Evolutionary conservation across 139 green algal species (phyloP), one percentile per base, ranked within the genome.

Genomic region (Parachlorella kessleri): DNA sequence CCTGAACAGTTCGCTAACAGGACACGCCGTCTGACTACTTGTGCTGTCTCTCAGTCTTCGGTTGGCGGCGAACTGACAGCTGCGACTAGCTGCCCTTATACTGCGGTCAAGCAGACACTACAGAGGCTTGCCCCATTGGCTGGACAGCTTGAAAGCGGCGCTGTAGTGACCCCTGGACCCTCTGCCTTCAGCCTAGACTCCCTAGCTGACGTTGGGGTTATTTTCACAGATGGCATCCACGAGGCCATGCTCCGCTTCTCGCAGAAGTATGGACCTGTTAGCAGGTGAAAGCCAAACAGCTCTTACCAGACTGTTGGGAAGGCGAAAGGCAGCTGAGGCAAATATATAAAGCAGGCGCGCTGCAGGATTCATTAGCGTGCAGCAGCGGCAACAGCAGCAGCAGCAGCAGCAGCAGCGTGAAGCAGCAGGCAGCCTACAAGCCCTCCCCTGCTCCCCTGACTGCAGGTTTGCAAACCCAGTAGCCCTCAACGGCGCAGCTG

Each of bases 391-490:
- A n/a, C n/a, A n/a, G n/a, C n/a, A n/a, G n/a, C n/a, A n/a, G n/a
- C n/a, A n/a, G n/a, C n/a, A n/a, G n/a, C n/a, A n/a, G n/a, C n/a
- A n/a, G n/a, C n/a, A n/a, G n/a, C n/a, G n/a, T n/a, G n/a, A n/a
- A n/a, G n/a, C n/a, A n/a, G n/a, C n/a, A n/a, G n/a, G n/a, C n/a
- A n/a, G n/a, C n/a, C n/a, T n/a, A n/a, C n/a, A n/a, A n/a, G n/a
- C n/a, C n/a, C n/a, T n/a, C n/a, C n/a, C n/a, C n/a, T n/a, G n/a
- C n/a, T n/a, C n/a, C n/a, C n/a, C n/a, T n/a, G n/a, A n/a, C n/a
- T 88, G 83, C 72, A 80, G 87, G 83, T 91, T 91, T 68, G 81
- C 86, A 32, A 91, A 92, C 81, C 86, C 86, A 30, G 80, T 82
- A 1, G 84, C 79, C 6, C 79, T 92, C 7, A 91, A 90, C 72